Evolutionary conservation across 306 rosid species (phyloP).

Genomic region (Carpinus fangiana): DNA sequence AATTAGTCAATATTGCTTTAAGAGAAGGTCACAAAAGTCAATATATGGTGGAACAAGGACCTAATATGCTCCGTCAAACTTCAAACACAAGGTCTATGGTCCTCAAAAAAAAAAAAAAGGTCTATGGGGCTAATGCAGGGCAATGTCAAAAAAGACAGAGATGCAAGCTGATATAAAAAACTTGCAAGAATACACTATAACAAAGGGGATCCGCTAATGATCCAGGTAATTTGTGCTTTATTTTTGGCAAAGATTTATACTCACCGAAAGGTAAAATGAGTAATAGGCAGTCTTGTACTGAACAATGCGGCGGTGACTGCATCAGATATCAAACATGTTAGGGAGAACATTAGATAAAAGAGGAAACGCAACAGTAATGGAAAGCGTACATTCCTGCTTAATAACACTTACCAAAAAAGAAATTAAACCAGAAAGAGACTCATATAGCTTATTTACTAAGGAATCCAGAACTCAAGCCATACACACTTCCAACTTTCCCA

Average conservation of each 20-base stretch:
- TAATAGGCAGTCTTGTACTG: slow-evolving; percentile 94
- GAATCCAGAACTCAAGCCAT: neutral
- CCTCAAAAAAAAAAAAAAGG: no score
- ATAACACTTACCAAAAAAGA: neutral
- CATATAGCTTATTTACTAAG: neutral
- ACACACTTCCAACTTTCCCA: neutral
- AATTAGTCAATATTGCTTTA: neutral
- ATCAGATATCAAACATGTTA: slow-evolving; percentile 20
- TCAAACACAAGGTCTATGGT: neutral
- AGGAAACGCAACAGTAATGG: neutral
- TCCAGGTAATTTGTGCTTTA: slow-evolving; percentile 1
- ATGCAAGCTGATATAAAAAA: neutral
- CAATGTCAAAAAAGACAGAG: neutral
- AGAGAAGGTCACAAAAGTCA: slow-evolving; percentile 1
- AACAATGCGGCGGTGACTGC: slow-evolving; percentile 95
- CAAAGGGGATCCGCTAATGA: slow-evolving; percentile 25
- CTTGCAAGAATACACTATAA: neutral
- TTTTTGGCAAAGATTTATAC: slow-evolving; percentile 24
- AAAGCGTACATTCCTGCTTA: neutral
- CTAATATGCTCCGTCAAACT: slow-evolving; percentile 11
- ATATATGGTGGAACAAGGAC: slow-evolving; percentile 6
- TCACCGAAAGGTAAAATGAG: slow-evolving; percentile 94
- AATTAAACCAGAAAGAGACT: neutral
- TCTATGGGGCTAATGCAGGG: slow-evolving; percentile 3
- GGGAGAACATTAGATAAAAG: slow-evolving; percentile 13